Conservation (phyloP, 805 yeast genomes). For the Candida caryicola region DNA sequence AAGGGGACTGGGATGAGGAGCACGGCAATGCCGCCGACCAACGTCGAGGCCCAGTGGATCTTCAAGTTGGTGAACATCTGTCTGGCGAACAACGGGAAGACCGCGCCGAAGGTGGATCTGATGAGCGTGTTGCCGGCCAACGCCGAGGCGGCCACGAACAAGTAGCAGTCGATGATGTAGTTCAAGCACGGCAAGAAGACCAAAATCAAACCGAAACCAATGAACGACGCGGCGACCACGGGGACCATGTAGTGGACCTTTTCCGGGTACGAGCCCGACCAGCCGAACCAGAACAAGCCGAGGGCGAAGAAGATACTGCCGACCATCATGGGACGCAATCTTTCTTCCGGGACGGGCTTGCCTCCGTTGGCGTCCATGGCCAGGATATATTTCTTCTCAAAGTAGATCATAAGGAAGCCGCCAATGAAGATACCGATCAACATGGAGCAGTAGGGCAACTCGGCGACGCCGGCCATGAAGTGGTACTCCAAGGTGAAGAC, state of each 20-base stretch:
- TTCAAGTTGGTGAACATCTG: conserved; percentile 51
- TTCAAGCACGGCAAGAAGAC: conserved; percentile 60
- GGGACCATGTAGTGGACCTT: conserved; percentile 76
- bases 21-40: conserved; percentile 51
- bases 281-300: conserved; percentile 82
- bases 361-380: conserved; percentile 39
- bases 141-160: conserved; percentile 59
- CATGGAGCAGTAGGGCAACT: conserved; percentile 32
- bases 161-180: conserved; percentile 60
- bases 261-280: conserved; percentile 78
- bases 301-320: conserved; percentile 71
- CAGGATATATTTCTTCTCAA: conserved; percentile 29
- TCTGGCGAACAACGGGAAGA: conserved; percentile 57
- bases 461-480: conserved; percentile 22
- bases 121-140: conserved; percentile 62
- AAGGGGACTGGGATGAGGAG: conserved; percentile 56
- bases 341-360: conserved; percentile 69
- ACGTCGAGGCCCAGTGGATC: conserved; percentile 53
- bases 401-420: conserved; percentile 24
- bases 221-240: conserved; percentile 42
- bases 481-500: conserved; percentile 41
- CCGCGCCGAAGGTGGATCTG: conserved; percentile 58
- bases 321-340: conserved; percentile 71
- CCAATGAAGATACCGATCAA: conserved; percentile 37
- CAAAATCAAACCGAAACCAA: conserved; percentile 48